phyloP scores from a whole-genome alignment of 2,329 filamentous ascomycete genomes.

The Elsinoe perseae region DNA sequence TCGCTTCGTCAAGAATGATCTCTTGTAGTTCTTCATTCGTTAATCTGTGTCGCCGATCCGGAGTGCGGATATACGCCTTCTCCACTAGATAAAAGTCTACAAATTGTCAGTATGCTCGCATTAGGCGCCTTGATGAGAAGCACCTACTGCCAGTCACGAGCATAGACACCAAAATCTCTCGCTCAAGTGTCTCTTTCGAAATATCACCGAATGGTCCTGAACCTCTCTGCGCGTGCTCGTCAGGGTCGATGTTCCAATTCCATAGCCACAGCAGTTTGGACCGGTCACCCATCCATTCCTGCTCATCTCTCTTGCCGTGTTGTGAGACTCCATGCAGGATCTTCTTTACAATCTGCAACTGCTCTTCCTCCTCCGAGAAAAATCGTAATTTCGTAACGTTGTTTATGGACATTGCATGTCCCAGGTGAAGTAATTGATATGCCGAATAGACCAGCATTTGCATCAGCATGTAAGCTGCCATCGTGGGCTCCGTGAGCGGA shows the following conservation, averaged over 20 bases:
- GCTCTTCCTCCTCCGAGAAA: constrained; percentile 55
- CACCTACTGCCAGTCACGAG: constrained; percentile 12
- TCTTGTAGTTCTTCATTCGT: constrained; percentile 47
- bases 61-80: constrained; percentile 51
- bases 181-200: constrained; percentile 55
- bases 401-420: constrained; percentile 35
- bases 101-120: background rate
- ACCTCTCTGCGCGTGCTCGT: constrained; percentile 31
- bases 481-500: constrained; percentile 54
- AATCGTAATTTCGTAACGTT: constrained; percentile 54
- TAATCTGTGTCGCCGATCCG: constrained; percentile 44
- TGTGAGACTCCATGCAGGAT: constrained; percentile 50
- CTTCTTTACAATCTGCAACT: constrained; percentile 52
- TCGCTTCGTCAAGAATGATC: constrained; percentile 54
- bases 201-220: constrained; percentile 53
- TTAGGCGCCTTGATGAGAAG: background rate
- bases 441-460: constrained; percentile 52
- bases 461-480: constrained; percentile 51
- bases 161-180: constrained; percentile 56
- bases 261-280: constrained; percentile 65
- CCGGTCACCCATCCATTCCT: constrained; percentile 54
- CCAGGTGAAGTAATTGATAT: constrained; percentile 36
- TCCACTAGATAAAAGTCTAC: constrained; percentile 22
- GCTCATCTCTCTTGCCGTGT: constrained; percentile 50
- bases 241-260: constrained; percentile 55